Percentiles rank a stretch among this genome's conserved stretches.
Evolutionary conservation across 768 basidiomycete genomes (phyloP).

Genomic region (Lactifluus subvellereus): DNA sequence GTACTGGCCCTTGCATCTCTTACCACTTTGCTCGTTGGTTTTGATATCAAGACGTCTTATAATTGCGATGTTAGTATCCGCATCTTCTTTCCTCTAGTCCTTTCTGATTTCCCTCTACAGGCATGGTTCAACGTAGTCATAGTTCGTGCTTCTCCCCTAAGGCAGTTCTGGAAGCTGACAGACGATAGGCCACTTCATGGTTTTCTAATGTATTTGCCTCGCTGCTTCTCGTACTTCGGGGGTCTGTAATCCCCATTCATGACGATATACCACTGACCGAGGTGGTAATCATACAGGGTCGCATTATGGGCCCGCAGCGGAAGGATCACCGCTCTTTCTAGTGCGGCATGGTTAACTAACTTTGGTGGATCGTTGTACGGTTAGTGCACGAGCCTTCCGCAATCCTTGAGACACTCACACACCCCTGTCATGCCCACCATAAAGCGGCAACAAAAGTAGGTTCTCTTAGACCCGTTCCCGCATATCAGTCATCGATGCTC

Average conservation of each 20-base stretch:
- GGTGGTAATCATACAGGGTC: not conserved
- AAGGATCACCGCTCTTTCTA: not conserved
- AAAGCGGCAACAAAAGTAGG: constrained; percentile 11
- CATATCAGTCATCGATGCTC: not conserved
- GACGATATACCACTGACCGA: not conserved
- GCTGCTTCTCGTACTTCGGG: constrained; percentile 18
- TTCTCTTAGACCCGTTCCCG: not conserved
- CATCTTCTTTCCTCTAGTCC: not conserved
- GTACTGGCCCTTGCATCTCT: constrained; percentile 4
- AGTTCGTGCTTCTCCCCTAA: not conserved
- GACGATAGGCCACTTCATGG: constrained; percentile 13
- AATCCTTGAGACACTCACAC: not conserved
- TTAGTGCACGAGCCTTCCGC: not conserved
- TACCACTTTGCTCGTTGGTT: constrained; percentile 5
- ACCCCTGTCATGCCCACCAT: not conserved
- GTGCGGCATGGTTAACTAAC: constrained; percentile 4
- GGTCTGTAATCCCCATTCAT: not conserved
- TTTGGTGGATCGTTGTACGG: constrained; percentile 6
- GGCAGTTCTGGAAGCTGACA: not conserved
- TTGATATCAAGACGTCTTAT: not conserved
- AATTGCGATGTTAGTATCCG: constrained; percentile 6
- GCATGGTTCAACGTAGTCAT: constrained; percentile 9
- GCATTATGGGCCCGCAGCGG: constrained; percentile 16
- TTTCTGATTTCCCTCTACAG: not conserved
- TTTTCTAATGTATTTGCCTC: constrained; percentile 10